Evolutionary conservation across 2,329 filamentous ascomycete species (phyloP).

Genomic region (Colletotrichum incanum): DNA sequence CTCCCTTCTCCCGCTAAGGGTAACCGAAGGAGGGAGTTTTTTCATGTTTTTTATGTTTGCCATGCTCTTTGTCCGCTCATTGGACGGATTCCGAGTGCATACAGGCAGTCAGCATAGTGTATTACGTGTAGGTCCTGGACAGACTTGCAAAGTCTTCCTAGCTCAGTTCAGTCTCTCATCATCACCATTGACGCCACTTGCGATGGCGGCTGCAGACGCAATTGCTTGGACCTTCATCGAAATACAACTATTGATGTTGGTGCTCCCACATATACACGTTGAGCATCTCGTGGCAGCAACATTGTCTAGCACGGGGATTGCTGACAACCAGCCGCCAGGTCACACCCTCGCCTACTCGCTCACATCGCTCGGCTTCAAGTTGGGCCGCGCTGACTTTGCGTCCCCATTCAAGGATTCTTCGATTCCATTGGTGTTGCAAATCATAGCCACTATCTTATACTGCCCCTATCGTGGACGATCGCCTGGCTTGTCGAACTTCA

Average conservation of each 20-base stretch:
- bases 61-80: too few species aligned
- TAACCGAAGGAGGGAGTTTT: not conserved
- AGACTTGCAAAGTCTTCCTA: not conserved
- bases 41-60: too few species aligned
- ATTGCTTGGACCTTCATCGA: not conserved
- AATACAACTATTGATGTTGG: not conserved
- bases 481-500: not conserved
- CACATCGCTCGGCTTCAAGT: constrained; percentile 9
- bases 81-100: not conserved
- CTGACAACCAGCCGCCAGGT: not conserved
- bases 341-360: not conserved
- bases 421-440: not conserved
- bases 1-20: not conserved
- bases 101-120: not conserved
- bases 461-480: not conserved
- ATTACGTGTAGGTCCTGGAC: not conserved
- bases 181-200: not conserved
- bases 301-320: not conserved
- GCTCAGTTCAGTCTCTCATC: not conserved
- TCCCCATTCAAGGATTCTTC: not conserved
- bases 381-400: constrained; percentile 26
- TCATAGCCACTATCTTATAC: not conserved
- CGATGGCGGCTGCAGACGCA: not conserved
- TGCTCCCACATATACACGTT: not conserved
- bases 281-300: not conserved